Evolutionary conservation across 768 basidiomycete species (phyloP).

Genomic region (Termitomyces sp.): DNA sequence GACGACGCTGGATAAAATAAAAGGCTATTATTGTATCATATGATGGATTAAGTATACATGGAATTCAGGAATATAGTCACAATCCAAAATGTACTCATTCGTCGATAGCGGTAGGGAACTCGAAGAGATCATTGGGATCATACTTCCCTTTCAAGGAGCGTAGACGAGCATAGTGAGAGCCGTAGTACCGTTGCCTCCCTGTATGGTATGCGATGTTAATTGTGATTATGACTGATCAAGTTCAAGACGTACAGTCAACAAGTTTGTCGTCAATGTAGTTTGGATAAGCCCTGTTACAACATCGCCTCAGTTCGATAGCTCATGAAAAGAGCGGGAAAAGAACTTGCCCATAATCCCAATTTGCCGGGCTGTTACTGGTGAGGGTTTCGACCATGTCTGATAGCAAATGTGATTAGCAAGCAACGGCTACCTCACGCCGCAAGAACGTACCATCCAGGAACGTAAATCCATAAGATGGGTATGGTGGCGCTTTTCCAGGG

Average conservation of each 20-base stretch:
- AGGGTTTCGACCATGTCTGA: constrained; percentile 11
- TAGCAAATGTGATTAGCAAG: not conserved
- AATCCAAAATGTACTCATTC: constrained; percentile 18
- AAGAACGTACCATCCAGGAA: constrained; percentile 36
- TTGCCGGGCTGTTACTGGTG: constrained; percentile 23
- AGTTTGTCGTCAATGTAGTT: constrained; percentile 40
- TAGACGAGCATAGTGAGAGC: constrained; percentile 29
- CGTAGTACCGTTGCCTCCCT: constrained; percentile 35
- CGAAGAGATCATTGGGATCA: constrained; percentile 36
- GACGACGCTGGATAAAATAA: no score
- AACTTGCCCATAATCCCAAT: constrained; percentile 30
- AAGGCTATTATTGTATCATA: no score
- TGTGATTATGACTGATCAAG: not conserved
- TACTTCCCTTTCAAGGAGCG: constrained; percentile 29
- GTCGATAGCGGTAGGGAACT: constrained; percentile 35
- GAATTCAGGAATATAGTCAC: no score
- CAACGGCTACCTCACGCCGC: constrained; percentile 20
- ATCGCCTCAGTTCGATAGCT: not conserved
- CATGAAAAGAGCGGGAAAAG: not conserved
- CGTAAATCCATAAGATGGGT: constrained; percentile 40
- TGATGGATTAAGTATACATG: no score
- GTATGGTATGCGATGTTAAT: not conserved
- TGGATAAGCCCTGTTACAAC: constrained; percentile 25
- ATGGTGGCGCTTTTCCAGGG: constrained; percentile 34
- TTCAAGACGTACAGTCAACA: constrained; percentile 27